Base-by-base conservation (phyloP, 1,284 basidiomycete species). In the Irpex sp. region DNA sequence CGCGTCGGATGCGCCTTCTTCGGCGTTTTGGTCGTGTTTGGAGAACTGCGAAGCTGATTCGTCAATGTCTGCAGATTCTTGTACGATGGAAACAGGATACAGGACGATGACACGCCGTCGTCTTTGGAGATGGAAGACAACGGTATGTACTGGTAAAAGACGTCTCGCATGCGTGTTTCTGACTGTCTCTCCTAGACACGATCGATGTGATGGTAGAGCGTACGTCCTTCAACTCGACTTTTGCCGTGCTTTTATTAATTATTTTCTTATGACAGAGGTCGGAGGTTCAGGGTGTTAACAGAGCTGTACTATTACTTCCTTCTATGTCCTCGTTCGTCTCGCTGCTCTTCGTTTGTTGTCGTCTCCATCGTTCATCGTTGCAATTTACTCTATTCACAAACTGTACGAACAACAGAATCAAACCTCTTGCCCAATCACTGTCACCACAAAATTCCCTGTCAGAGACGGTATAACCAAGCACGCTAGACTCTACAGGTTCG, bases 161-260 rank as follows among this genome's bases (percentile, higher is more conserved):
- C 56, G 55, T 55, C 9, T 9, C 34, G 17, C 26, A 26, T 38
- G 48, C 21, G 51, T 63, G 66, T 40, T 19, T 38, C 19, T 62
- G 17, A 37, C 19, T 60, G 19, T 55, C 34, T 62, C 58, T 31
- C 7, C 15, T 69, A 91, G 90, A 95, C 72, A 88, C 92, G 7
- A 93, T 95, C 76, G 93, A 95, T 83, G 93, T 95, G 65, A 92
- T 95, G 87, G 90, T 95, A 66, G 92, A 96, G 80, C 93, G 93
- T 95, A 80, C 70, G 92, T 88, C 36, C 47, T 40, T 36, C 59
- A 57, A 36, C 38, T 7, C 11, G 15, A 21, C 48, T 51, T n/a
- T 38, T n/a, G 37, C 56, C 47, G 40, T 15, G 47, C 58, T 15
- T 34, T 38, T 21, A 54, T 64, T 59, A 34, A 60, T n/a, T 3